Evolutionary conservation across 225 moss, liverwort and hornwort species (phyloP).

Genomic region (Climacium dendroides): DNA sequence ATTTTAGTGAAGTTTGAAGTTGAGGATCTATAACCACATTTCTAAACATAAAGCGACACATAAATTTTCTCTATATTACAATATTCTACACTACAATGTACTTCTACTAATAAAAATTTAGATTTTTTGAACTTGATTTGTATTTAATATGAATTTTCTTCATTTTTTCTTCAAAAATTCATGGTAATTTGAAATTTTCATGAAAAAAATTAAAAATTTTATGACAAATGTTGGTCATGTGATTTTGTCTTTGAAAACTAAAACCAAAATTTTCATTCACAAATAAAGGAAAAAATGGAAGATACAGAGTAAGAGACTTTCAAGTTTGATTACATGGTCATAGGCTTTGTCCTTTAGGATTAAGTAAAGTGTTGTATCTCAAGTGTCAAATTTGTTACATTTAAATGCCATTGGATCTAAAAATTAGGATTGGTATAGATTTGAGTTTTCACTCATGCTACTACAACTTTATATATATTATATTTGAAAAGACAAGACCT

Average conservation of each 20-base stretch:
- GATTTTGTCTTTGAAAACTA: not conserved
- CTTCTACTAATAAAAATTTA: rapidly evolving
- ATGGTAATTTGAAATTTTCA: not conserved
- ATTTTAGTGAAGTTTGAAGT: not conserved
- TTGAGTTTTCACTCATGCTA: not conserved
- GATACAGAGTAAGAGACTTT: not conserved
- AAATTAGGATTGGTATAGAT: not conserved
- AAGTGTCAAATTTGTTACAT: not conserved
- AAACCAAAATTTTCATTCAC: not conserved
- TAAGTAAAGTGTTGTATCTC: rapidly evolving
- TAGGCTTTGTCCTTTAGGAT: not conserved
- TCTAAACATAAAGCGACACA: not conserved
- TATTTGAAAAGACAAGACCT: not conserved
- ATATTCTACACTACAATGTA: not conserved
- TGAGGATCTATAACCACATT: not conserved
- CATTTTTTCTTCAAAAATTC: not conserved
- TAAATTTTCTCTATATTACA: rapidly evolving
- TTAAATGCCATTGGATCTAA: not conserved
- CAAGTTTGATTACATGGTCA: not conserved
- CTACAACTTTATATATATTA: not conserved
- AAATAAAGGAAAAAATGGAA: not conserved
- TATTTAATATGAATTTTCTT: not conserved
- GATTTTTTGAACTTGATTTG: not conserved
- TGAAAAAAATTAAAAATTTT: not conserved
- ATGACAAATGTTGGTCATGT: too few species aligned